Conservation (phyloP, 2,329 filamentous ascomycete genomes). For the Cercospora canescens region DNA sequence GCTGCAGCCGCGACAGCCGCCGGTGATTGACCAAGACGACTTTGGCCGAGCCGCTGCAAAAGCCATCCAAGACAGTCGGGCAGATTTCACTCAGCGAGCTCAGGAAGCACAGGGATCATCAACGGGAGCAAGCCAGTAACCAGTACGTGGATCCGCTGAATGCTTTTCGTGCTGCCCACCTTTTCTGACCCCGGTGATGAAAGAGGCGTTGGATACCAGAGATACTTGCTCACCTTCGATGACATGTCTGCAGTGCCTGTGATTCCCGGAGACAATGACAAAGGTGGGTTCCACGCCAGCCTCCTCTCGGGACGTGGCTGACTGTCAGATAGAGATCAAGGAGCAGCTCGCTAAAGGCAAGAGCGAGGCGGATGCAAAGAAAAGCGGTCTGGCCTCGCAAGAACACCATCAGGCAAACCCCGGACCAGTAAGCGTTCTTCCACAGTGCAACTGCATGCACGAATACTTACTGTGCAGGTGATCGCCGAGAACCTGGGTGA, state of each 20-base stretch:
- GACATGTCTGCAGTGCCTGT: constrained; percentile 16
- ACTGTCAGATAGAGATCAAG: constrained; percentile 22
- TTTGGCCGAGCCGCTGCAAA: background rate
- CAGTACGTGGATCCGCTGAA: constrained; percentile 1
- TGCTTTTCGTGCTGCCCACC: background rate
- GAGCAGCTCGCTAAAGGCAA: constrained; percentile 21
- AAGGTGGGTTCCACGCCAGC: constrained; percentile 5
- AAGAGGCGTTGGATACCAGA: background rate
- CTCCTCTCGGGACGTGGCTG: background rate
- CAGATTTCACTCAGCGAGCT: background rate
- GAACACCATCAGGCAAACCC: constrained; percentile 46
- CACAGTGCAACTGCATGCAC: background rate
- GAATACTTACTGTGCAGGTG: constrained; percentile 6
- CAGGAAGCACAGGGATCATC: background rate
- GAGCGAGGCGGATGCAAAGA: constrained; percentile 20
- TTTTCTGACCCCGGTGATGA: background rate
- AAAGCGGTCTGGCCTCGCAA: constrained; percentile 32
- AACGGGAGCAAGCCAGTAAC: background rate
- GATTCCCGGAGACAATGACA: constrained; percentile 26
- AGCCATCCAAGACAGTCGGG: constrained; percentile 2
- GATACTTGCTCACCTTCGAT: background rate
- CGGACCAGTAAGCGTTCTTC: constrained; percentile 39
- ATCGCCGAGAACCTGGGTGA: constrained; percentile 47
- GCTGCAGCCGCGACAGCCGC: background rate
- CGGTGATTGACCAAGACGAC: background rate